Percentiles rank a stretch among this genome's conserved stretches.
phyloP scores from a whole-genome alignment of 345 rosid species.

The Punica granatum region DNA sequence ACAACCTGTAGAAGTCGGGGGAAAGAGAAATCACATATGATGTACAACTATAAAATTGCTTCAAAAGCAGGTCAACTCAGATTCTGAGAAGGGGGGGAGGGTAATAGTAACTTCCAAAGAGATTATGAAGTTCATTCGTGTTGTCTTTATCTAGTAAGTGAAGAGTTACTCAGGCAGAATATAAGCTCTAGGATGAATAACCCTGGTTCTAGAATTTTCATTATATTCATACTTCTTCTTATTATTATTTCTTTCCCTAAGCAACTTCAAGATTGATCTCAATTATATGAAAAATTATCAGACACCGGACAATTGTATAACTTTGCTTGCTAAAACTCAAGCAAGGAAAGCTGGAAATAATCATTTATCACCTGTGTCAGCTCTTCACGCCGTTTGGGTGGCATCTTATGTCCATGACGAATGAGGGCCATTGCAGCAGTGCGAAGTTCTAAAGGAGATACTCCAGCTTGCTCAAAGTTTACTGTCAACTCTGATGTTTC shows the following conservation, averaged over 20 bases:
- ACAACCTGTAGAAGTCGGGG: conserved; percentile 41
- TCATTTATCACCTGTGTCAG: conserved; percentile 44
- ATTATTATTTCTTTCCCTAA: not conserved
- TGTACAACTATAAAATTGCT: not conserved
- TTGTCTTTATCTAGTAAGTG: too few species aligned
- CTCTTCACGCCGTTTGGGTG: conserved; percentile 64
- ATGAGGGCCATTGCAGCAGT: conserved; percentile 96
- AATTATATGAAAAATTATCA: not conserved
- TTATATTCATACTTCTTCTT: not conserved
- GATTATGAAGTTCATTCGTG: too few species aligned
- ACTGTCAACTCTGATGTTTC: conserved; percentile 31
- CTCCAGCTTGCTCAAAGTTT: conserved; percentile 52
- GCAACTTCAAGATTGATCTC: not conserved
- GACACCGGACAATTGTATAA: not conserved
- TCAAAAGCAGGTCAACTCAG: not conserved
- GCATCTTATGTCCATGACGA: conserved; percentile 85
- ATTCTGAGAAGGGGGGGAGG: not conserved
- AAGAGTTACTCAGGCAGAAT: too few species aligned
- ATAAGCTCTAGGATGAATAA: not conserved
- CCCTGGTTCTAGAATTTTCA: not conserved
- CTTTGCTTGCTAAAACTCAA: not conserved
- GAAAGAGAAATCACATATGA: not conserved
- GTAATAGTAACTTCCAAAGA: too few species aligned
- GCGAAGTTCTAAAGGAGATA: conserved; percentile 82
- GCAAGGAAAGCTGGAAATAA: conserved; percentile 2